A percentile compares a stretch with the other conserved stretches of the same genome.
Conservation (phyloP, 305 asterid genomes). For the Fraxinus baroniana region DNA sequence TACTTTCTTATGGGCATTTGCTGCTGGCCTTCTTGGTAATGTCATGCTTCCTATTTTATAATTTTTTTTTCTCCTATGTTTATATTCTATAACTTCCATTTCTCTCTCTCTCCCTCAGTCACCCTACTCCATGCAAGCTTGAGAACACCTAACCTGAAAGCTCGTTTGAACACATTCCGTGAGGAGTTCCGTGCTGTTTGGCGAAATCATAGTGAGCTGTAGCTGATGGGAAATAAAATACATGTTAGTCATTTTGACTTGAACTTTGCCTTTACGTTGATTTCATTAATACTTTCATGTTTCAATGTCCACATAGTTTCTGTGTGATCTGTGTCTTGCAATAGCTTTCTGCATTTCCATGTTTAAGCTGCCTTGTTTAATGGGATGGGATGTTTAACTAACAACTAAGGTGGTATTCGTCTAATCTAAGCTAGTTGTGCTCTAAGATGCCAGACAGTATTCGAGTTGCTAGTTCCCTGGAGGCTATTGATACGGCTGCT, state of each 20-base stretch:
- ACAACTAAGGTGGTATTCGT: neutral
- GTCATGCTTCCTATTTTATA: constrained; percentile 4
- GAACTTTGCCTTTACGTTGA: constrained; percentile 18
- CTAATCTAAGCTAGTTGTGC: neutral
- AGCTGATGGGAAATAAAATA: constrained; percentile 34
- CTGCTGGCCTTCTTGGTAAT: constrained; percentile 81
- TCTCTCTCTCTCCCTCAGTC: constrained; percentile 40
- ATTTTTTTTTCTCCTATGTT: constrained; percentile 11
- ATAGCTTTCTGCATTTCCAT: neutral
- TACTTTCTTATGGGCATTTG: constrained; percentile 59
- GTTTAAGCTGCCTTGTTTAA: neutral
- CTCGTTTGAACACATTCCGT: constrained; percentile 92
- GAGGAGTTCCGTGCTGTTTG: constrained; percentile 97
- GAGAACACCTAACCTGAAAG: constrained; percentile 86
- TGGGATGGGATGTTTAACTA: neutral
- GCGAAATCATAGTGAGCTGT: constrained; percentile 95
- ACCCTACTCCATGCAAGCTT: constrained; percentile 79
- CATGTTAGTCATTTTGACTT: constrained; percentile 36
- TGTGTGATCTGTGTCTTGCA: neutral
- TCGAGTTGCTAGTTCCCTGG: neutral
- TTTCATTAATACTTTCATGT: neutral
- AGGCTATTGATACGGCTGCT: neutral
- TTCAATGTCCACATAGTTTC: neutral
- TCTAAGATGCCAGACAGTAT: neutral
- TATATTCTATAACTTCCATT: neutral